Conservation (phyloP, 2,329 filamentous ascomycete genomes). For the Colletotrichum sp. region DNA sequence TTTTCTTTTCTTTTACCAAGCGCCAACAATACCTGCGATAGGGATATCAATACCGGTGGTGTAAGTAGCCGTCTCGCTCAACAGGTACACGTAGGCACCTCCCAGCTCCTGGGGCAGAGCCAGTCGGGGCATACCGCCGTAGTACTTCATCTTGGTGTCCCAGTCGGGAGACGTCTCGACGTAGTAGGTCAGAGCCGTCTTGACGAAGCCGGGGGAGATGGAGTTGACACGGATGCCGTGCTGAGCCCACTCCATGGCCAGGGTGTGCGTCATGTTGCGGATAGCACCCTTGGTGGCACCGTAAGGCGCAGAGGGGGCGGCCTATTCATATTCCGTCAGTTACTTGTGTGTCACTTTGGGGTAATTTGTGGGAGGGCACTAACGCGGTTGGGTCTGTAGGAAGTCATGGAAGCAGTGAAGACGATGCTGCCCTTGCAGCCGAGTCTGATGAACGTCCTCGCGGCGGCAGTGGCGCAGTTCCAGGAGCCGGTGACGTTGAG, state of each 20-base stretch:
- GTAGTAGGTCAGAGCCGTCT: conserved; percentile 52
- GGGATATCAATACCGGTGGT: conserved; percentile 56
- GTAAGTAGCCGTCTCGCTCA: conserved; percentile 55
- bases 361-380: conserved; percentile 12
- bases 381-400: conserved; percentile 48
- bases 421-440: conserved; percentile 40
- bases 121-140: conserved; percentile 59
- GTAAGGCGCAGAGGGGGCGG: conserved; percentile 54
- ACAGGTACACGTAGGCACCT: conserved; percentile 61
- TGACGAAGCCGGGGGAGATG: conserved; percentile 47
- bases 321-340: conserved; percentile 19
- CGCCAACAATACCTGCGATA: conserved; percentile 38
- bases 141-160: conserved; percentile 61
- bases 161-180: conserved; percentile 58
- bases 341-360: no score
- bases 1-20: background rate
- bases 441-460: conserved; percentile 42
- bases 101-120: conserved; percentile 58
- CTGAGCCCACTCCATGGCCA: conserved; percentile 53
- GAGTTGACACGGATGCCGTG: conserved; percentile 51
- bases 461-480: conserved; percentile 48
- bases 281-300: conserved; percentile 48
- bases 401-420: conserved; percentile 52
- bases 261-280: conserved; percentile 41
- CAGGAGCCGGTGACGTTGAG: conserved; percentile 53